Evolutionary conservation across 768 basidiomycete genomes (phyloP).

Genomic region (Lactarius sanguifluus): DNA sequence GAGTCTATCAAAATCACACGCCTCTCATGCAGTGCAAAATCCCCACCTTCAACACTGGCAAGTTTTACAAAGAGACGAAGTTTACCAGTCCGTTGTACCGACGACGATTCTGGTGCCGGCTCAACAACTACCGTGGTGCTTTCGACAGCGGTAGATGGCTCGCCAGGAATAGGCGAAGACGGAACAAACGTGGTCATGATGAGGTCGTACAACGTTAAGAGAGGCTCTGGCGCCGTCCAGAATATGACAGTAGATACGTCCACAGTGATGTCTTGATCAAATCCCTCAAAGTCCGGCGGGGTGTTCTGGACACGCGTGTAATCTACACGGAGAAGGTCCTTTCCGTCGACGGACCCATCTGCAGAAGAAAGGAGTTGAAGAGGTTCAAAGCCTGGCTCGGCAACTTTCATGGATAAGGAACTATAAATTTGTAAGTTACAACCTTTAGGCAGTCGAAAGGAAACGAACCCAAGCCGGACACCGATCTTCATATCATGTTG

Average conservation of each 20-base stretch:
- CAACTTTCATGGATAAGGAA: slow-evolving; percentile 72
- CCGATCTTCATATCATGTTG: slow-evolving; percentile 88
- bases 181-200: slow-evolving; percentile 96
- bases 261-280: slow-evolving; percentile 86
- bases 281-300: slow-evolving; percentile 89
- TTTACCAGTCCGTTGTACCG: slow-evolving; percentile 41
- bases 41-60: slow-evolving; percentile 75
- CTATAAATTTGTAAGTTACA: slow-evolving; percentile 39
- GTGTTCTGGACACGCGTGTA: slow-evolving; percentile 79
- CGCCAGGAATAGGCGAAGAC: slow-evolving; percentile 30
- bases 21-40: slow-evolving; percentile 3
- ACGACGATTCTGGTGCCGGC: not conserved
- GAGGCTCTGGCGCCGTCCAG: slow-evolving; percentile 84
- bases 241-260: slow-evolving; percentile 90
- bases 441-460: slow-evolving; percentile 17
- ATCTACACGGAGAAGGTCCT: slow-evolving; percentile 73
- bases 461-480: slow-evolving; percentile 66
- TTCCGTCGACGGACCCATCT: slow-evolving; percentile 42
- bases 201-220: slow-evolving; percentile 91
- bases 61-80: slow-evolving; percentile 82
- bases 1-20: slow-evolving; percentile 10
- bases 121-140: not conserved
- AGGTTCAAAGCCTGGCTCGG: slow-evolving; percentile 52
- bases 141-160: slow-evolving; percentile 12
- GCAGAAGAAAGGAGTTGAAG: slow-evolving; percentile 68